phyloP scores from a whole-genome alignment of 2,329 filamentous ascomycete genomes.

The Ustilaginoidea virens region DNA sequence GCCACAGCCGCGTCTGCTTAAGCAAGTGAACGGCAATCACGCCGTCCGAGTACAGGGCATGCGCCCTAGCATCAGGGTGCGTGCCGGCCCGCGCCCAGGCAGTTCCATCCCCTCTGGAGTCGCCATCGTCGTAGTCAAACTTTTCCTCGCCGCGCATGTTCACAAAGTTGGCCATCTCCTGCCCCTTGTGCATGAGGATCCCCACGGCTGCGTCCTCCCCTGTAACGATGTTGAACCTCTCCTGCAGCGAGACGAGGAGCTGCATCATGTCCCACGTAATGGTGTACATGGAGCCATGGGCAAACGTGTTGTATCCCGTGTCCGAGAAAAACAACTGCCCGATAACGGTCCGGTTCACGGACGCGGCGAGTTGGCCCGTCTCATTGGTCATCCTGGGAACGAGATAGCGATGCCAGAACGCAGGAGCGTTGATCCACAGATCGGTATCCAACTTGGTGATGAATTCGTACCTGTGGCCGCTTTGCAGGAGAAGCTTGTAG shows the following conservation, averaged over 20 bases:
- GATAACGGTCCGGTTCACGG: constrained; percentile 12
- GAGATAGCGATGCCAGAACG: constrained; percentile 16
- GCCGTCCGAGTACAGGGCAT: constrained; percentile 11
- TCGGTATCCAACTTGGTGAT: constrained; percentile 19
- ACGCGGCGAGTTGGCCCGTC: constrained; percentile 4
- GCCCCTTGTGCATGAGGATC: constrained; percentile 13
- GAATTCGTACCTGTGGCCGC: constrained; percentile 12
- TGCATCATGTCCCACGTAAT: constrained; percentile 17
- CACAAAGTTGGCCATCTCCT: constrained; percentile 11
- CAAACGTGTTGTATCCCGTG: constrained; percentile 12
- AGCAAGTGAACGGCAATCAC: constrained; percentile 14
- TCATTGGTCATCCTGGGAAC: constrained; percentile 9
- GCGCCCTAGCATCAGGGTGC: constrained; percentile 10
- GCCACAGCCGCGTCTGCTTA: constrained; percentile 11
- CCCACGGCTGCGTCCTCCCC: constrained; percentile 16
- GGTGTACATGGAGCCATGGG: constrained; percentile 19
- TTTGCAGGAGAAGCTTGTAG: constrained; percentile 14
- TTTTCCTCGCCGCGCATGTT: constrained; percentile 15
- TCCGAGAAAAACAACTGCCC: constrained; percentile 14
- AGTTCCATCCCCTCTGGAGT: constrained; percentile 12
- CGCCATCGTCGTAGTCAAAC: constrained; percentile 15
- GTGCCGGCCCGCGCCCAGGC: constrained; percentile 13
- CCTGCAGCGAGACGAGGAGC: constrained; percentile 12
- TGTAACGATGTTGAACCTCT: constrained; percentile 10
- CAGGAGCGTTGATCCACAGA: constrained; percentile 16